Evolutionary conservation across 345 rosid genomes (phyloP), one percentile per base, ranked within the genome.

Genomic region (Hevea brasiliensis): DNA sequence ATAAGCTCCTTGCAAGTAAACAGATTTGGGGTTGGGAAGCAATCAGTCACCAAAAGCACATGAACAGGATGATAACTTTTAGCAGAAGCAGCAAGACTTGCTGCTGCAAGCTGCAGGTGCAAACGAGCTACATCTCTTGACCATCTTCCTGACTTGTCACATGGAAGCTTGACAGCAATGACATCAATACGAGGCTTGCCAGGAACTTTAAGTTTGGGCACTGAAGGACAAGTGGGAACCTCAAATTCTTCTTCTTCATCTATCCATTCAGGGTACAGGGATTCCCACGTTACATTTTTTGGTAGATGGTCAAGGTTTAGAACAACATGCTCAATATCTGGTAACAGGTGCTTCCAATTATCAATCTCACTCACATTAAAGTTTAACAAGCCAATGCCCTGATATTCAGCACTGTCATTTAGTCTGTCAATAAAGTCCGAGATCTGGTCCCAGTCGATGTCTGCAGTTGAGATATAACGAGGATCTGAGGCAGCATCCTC

Each of bases 261-360:
- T 70, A 91, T 93, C 98, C 98, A 89, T 73, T 93, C 97, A 14
- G 96, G 97, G 69, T 91, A 93, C 10, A 93, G 70, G 44, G 86
- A 82, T 75, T 93, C 96, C 97, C 94, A 93, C 44, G 94, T 87
- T 53, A 89, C 44, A 60, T 85, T 85, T 35, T 71, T 67, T 18
- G 81, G 75, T 7, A 76, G 83, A 70, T 79, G 63, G 24, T 86
- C 81, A 83, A 91, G 82, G 62, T 76, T 89, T 77, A 91, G 78
- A 77, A 77, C 69, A 61, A 90, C 84, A 80, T 87, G 94, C 68
- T 87, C 88, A 61, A 84, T 83, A 60, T 89, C 88, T 11, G 89
- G 90, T 29, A 82, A 58, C 27, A 89, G 79, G 72, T 84, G 82
- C 81, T 81, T 88, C 89, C 90, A 84, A 3, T 67, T 80, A 76